A percentile compares a stretch with the other conserved stretches of the same genome.
phyloP scores from a whole-genome alignment of 805 yeast genomes.

The Blastobotrys parvus region DNA sequence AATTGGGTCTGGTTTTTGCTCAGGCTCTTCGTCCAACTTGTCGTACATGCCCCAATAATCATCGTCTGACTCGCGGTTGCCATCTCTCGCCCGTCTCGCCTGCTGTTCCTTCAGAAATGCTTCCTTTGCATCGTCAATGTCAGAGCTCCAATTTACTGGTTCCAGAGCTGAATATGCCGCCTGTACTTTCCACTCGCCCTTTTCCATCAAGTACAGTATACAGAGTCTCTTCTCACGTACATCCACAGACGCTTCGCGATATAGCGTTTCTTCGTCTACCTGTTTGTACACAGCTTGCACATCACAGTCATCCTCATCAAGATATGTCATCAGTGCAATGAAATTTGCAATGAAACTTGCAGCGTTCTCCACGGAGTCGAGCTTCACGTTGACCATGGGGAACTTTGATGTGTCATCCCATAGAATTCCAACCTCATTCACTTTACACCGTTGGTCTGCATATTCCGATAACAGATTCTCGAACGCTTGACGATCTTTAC shows the following conservation, averaged over 20 bases:
- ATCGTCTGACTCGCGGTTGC: background rate
- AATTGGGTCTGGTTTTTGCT: background rate
- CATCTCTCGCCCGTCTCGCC: background rate
- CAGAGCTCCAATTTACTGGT: background rate
- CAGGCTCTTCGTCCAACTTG: background rate
- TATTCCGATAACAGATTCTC: background rate
- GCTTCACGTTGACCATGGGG: background rate
- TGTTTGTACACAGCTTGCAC: background rate
- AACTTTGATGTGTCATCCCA: background rate
- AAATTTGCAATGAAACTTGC: background rate
- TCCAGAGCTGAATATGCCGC: background rate
- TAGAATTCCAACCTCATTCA: background rate
- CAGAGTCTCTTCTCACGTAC: background rate
- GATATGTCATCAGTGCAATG: background rate
- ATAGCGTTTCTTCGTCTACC: background rate
- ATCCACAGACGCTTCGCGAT: background rate
- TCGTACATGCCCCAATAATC: background rate
- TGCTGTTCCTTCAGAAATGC: background rate
- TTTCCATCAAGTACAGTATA: background rate
- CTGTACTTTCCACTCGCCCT: background rate
- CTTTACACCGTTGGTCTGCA: constrained; percentile 1
- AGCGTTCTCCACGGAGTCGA: too few relatives aligned
- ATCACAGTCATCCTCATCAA: background rate
- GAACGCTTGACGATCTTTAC: background rate
- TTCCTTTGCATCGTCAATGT: background rate